These are phyloP conservation scores for Chalciporus piperatoides DNA, from an alignment of 1,284 basidiomycete genomes.

Conservation along the genomic window DNA sequence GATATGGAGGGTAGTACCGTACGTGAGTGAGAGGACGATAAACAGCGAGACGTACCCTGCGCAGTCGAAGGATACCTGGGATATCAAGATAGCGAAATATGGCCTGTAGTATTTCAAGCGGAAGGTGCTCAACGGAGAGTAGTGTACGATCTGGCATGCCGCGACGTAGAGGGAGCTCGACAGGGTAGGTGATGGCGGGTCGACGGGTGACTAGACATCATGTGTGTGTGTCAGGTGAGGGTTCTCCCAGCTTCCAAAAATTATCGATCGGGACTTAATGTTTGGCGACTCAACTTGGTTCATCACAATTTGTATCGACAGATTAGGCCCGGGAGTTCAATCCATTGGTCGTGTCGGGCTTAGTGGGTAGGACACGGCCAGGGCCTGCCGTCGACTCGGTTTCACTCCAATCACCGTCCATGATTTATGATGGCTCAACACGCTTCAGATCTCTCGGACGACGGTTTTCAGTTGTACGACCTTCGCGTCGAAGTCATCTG, in stretches of 20 bases:
- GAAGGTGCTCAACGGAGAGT: constrained; percentile 11
- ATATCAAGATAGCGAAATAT: constrained; percentile 16
- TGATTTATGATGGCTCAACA: constrained; percentile 13
- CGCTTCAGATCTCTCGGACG: constrained; percentile 12
- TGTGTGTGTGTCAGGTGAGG: too few relatives aligned
- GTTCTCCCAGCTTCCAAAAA: too few relatives aligned
- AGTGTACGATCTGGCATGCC: background rate
- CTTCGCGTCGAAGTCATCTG: constrained; percentile 57
- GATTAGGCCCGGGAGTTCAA: too few relatives aligned
- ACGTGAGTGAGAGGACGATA: background rate
- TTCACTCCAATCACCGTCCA: too few relatives aligned
- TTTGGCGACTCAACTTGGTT: background rate
- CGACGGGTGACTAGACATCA: too few relatives aligned
- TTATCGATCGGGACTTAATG: too few relatives aligned
- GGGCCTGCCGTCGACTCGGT: too few relatives aligned
- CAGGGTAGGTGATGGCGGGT: background rate
- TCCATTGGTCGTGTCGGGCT: too few relatives aligned
- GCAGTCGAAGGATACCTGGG: constrained; percentile 16
- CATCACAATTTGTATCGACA: too few relatives aligned
- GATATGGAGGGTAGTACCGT: background rate
- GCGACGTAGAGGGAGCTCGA: background rate
- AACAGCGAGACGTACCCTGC: constrained; percentile 13
- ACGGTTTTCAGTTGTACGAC: constrained; percentile 55
- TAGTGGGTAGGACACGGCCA: too few relatives aligned
- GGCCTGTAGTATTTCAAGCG: constrained; percentile 11